These are phyloP conservation scores for Diaporthe ampelina DNA, from an alignment of 2,329 filamentous ascomycete species.

Conservation along the genomic window DNA sequence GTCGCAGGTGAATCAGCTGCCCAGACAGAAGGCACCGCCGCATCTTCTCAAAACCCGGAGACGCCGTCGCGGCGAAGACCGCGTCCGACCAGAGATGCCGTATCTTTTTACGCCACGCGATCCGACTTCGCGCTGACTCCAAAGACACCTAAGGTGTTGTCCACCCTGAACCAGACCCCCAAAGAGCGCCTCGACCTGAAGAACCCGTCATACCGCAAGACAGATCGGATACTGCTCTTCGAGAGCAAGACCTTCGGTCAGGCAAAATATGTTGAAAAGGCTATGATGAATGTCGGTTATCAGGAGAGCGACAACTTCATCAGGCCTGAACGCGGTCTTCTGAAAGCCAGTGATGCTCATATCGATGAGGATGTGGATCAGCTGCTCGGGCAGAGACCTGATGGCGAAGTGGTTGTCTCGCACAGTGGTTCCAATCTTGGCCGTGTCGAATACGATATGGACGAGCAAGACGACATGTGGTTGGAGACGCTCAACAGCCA, in stretches of 20 bases:
- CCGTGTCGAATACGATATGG: conserved; percentile 98
- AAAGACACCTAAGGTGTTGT: conserved; percentile 75
- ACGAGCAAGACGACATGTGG: conserved; percentile 99
- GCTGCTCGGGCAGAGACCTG: conserved; percentile 61
- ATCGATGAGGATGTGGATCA: conserved; percentile 72
- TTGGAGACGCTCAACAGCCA: conserved; percentile 85
- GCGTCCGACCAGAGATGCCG: conserved; percentile 64
- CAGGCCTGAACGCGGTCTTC: conserved; percentile 80
- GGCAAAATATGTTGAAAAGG: conserved; percentile 93
- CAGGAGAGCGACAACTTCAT: conserved; percentile 94
- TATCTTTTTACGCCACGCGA: conserved; percentile 67
- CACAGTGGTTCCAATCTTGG: conserved; percentile 70
- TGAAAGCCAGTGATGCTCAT: conserved; percentile 72
- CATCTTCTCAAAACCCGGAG: conserved; percentile 44
- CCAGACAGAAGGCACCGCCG: conserved; percentile 54
- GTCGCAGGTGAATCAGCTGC: conserved; percentile 56
- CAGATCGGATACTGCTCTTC: conserved; percentile 83
- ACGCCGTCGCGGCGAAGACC: conserved; percentile 60
- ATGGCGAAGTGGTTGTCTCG: conserved; percentile 65
- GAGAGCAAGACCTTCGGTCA: conserved; percentile 89
- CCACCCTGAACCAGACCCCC: conserved; percentile 83
- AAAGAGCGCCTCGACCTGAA: conserved; percentile 86
- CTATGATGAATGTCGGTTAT: conserved; percentile 96
- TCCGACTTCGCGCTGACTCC: conserved; percentile 60
- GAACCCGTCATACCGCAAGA: conserved; percentile 79